Evolutionary conservation across 805 yeast species (phyloP), one percentile per base, ranked within the genome.

Genomic region (Yamadazyma nakazawae): DNA sequence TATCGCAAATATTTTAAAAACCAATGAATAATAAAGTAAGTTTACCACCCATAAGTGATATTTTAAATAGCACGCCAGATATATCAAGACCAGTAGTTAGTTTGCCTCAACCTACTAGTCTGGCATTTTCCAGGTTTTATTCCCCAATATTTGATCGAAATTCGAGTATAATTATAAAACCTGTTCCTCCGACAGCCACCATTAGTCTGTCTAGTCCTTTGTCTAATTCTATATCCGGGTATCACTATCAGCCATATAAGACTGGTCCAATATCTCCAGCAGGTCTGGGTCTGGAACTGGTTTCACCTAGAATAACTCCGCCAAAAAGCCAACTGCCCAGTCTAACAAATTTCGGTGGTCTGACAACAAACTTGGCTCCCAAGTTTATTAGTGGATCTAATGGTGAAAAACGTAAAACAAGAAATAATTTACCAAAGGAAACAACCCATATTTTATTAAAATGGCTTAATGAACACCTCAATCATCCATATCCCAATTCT

Each of bases 401-500:
- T 37, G 45, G 37, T 24, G 56, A 48, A 39, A 60, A 56, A 51
- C 50, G 72, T 25, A 70, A 70, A 44, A 72, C 76, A 1, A 75
- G 96, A 53, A 84, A 88, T 37, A 88, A 87, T 62, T 68, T 88
- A 51, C 96, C 96, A 18, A 80, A 85, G 55, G 86, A 80, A 49
- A 87, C 89, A 2, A 87, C 92, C 4, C 80, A 80, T 50, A 80
- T 84, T 11, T 69, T 87, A 54, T 78, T 88, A 48, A 73, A 75
- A 44, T 88, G 96, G 96, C 75, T 88, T 43, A 70, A 81, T 47
- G 80, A 79, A 32, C 91, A 88, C 61, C 67, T 86, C 55, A 80
- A 82, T 50, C 86, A 87, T 58, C 96, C 96, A 12, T 88, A 88
- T 62, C 96, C 96, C 2, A 84, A 87, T 44, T 85, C 85, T 45